Conservation (phyloP, 2,329 filamentous ascomycete genomes). For the Thermothelomyces thermophilus region DNA sequence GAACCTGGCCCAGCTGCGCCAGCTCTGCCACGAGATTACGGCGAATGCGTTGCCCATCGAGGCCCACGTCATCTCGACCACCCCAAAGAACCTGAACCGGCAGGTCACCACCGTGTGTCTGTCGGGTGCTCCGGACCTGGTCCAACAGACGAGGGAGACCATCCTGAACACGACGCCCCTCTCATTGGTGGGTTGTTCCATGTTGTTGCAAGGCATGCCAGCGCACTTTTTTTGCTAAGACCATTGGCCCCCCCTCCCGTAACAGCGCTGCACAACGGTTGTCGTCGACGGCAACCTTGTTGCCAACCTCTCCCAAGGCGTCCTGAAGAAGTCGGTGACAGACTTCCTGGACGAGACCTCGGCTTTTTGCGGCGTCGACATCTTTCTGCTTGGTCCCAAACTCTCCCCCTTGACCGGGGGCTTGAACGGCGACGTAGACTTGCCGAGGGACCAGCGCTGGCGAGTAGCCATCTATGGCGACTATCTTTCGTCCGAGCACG, state of each 20-base stretch:
- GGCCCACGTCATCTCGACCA: constrained; percentile 75
- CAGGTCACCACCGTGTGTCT: constrained; percentile 84
- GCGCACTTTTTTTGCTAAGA: too few relatives aligned
- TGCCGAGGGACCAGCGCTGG: constrained; percentile 83
- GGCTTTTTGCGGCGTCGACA: constrained; percentile 85
- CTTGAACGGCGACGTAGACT: constrained; percentile 69
- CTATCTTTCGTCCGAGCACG: constrained; percentile 90
- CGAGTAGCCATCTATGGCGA: constrained; percentile 93
- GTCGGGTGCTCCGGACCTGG: constrained; percentile 78
- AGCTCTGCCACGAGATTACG: constrained; percentile 75
- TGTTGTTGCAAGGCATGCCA: constrained; percentile 14
- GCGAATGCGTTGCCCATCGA: constrained; percentile 65
- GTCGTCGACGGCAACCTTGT: constrained; percentile 90
- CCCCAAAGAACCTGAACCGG: constrained; percentile 64
- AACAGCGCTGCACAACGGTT: constrained; percentile 81
- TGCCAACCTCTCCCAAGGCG: constrained; percentile 61
- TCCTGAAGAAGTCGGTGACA: constrained; percentile 68
- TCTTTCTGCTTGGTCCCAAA: constrained; percentile 90
- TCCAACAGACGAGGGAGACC: constrained; percentile 82
- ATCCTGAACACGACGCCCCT: constrained; percentile 90
- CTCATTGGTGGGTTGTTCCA: constrained; percentile 63
- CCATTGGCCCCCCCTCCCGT: neutral
- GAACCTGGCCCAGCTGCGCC: constrained; percentile 73
- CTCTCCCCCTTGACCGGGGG: constrained; percentile 69
- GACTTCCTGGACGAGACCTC: constrained; percentile 84